These are phyloP conservation scores for Vaucheria bursata DNA, from an alignment of 352 stramenopile species.

Conservation along the genomic window DNA sequence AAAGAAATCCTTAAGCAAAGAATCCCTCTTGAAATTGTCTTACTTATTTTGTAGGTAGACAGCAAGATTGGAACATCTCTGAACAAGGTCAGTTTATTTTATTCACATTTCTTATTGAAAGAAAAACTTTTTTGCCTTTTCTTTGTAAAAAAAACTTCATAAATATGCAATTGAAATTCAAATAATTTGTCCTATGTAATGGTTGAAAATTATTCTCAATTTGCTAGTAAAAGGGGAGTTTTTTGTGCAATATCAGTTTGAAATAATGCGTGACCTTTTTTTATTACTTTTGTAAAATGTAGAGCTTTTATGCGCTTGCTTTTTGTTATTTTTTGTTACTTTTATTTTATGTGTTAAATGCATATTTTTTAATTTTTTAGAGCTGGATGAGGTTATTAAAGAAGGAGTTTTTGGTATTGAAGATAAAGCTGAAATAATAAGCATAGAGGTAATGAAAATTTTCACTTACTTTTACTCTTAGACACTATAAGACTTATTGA, in stretches of 20 bases:
- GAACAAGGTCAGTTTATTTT: slow-evolving; percentile 10
- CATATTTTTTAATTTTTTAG: neutral
- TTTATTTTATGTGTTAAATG: too few relatives aligned
- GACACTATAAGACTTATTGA: too few relatives aligned
- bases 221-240: neutral
- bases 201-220: too few relatives aligned
- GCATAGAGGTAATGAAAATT: neutral
- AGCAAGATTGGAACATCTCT: slow-evolving; percentile 48
- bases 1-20: too few relatives aligned
- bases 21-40: too few relatives aligned
- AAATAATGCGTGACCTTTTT: too few relatives aligned
- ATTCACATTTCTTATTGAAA: neutral
- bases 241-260: neutral
- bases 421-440: neutral
- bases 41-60: slow-evolving; percentile 28
- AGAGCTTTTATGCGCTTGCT: neutral
- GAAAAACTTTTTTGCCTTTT: too few relatives aligned
- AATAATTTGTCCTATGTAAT: too few relatives aligned
- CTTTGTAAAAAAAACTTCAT: too few relatives aligned
- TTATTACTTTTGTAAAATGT: neutral
- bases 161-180: too few relatives aligned
- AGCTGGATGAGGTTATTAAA: slow-evolving; percentile 9
- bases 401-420: neutral
- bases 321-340: too few relatives aligned
- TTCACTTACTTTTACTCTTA: neutral